Base-by-base conservation (phyloP, 129 eudicot species). In the Solidago caesia region DNA sequence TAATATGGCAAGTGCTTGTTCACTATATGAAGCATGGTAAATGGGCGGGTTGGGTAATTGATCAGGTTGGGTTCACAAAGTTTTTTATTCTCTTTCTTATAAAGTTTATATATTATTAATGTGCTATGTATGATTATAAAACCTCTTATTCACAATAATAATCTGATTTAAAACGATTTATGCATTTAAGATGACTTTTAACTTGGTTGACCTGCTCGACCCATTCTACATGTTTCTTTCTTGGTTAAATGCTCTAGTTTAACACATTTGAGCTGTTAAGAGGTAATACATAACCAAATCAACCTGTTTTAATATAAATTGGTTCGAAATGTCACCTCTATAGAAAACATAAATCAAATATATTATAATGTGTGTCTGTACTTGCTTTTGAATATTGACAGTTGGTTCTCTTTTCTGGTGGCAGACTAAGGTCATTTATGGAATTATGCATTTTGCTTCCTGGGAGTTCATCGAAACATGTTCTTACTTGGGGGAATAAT, bases 381-480 rank as follows among this genome's bases (percentile, higher is more conserved):
- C 13, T 16, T 57, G 57, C 75, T 73, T 43, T 21, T 69, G 41
- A 64, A 52, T 57, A 59, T 72, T 46, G 73, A 74, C 25, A 43
- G 67, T 43, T 44, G 33, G 7, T 75, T 14, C 26, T 82, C 39
- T 77, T 13, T 60, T 79, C 44, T 64, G 76, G 25, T 84, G 78
- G 66, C 87, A 95, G 99, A 75, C 96, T 95, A 63, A 82, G 99
- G 82, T 86, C 99, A 5, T 89, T 91, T 46, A 91, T 95, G 99
- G 99, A 95, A 84, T 82, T 95, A 85, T 95, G 99, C 87, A 95
- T 95, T 71, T 85, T 95, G 75, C 83, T 88, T 39, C 89, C 93
- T 51, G 99, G 99, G 59, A 75, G 76, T 77, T 81, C 96, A 14
- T 74, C 93, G 25, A 90, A 77, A 82, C 86, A 80, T 33, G 39